Evolutionary conservation across 805 yeast species (phyloP), one percentile per base, ranked within the genome.

Genomic region (Candida cerambycidarum): DNA sequence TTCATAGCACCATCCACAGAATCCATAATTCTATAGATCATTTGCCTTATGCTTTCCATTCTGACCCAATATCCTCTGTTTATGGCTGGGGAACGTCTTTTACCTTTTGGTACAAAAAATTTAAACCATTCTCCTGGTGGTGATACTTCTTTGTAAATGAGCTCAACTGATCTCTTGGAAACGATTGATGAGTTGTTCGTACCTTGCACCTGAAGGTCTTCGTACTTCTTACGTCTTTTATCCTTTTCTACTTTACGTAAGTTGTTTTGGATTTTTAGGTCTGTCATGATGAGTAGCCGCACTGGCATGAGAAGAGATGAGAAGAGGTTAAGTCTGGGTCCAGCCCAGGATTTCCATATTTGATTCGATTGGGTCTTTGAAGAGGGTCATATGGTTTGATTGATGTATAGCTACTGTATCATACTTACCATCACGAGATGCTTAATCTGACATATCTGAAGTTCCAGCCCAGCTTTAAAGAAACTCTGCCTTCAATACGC

Each of bases 1-100:
- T 63, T 61, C 12, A 44, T 25, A 15, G 43, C 41, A 2, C 17
- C 42, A 9, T 40, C 33, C 13, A 36, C 39, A 4, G 55, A 45
- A 10, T 49, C 51, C 2, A 75, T 57, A n/a, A 85, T 78, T 18
- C 71, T 62, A 19, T 68, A 62, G 11, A 85, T 66, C 30, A 78
- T 61, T 32, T 69, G 68, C 46, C 78, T 73, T 38, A 87, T 81
- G 2, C 87, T 79, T 52, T 82, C 80, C 80, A 86, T 80, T 44
- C 95, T 68, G 9, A 84, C 67, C 90, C 93, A 86, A 60, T 86
- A 86, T 0, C 95, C 95, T 51, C 95, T 65, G 54, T 87, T 87
- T 29, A 86, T 85, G 3, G 85, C 82, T 0, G 95, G 95, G 0
- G 92, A 81, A 35, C 95, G 65, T 57, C 90, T 68, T 39, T 79